These are phyloP conservation scores for Saturnispora mendoncae DNA, from an alignment of 805 yeast genomes.

Conservation along the genomic window DNA sequence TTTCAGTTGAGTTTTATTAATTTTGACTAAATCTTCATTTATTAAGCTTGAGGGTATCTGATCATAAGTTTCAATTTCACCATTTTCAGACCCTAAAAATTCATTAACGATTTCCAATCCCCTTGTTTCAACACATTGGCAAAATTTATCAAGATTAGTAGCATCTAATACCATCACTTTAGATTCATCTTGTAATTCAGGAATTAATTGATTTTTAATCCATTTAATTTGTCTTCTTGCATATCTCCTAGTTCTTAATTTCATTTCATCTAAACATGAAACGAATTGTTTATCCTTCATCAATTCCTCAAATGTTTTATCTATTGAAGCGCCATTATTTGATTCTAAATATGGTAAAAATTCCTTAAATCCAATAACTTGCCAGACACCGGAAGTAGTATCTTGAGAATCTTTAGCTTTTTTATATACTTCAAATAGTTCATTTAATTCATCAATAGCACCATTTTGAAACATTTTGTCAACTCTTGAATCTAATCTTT, in stretches of 20 bases:
- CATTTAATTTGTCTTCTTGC: conserved; percentile 86
- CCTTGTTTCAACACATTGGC: conserved; percentile 40
- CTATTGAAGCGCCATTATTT: conserved; percentile 16
- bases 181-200: conserved; percentile 53
- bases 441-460: conserved; percentile 58
- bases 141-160: conserved; percentile 60
- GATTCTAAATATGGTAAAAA: conserved; percentile 48
- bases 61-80: too few species aligned
- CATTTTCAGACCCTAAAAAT: conserved; percentile 18
- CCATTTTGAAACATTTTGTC: conserved; percentile 74
- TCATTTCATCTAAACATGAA: conserved; percentile 65
- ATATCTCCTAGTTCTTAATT: conserved; percentile 72
- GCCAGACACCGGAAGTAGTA: conserved; percentile 76
- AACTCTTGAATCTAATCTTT: conserved; percentile 68
- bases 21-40: conserved; percentile 9
- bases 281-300: conserved; percentile 23
- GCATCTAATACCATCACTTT: conserved; percentile 67
- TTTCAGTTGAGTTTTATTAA: conserved; percentile 14
- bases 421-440: conserved; percentile 42
- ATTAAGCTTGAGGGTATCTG: conserved; percentile 18
- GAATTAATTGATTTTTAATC: conserved; percentile 65
- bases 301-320: not conserved
- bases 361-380: conserved; percentile 90
- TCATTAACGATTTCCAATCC: conserved; percentile 43
- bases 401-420: conserved; percentile 24